Evolutionary conservation across 2,329 filamentous ascomycete genomes (phyloP), one percentile per base, ranked within the genome.

Genomic region (Aspergillus sp.): DNA sequence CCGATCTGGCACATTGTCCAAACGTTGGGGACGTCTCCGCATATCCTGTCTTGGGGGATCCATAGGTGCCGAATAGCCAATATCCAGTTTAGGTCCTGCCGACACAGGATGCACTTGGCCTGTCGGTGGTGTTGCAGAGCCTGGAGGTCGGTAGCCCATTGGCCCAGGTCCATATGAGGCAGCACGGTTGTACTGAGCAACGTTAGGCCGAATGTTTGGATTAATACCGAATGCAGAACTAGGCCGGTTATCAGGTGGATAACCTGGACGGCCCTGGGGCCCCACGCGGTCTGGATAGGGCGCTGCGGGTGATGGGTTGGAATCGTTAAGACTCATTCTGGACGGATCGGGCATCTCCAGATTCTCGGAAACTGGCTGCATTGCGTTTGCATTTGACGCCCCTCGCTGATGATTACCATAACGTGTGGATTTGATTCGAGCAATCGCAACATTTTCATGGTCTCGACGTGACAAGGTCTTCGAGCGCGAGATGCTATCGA

Each of bases 381-480:
- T 62, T 17, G 44, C 11, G n/a, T 22, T 30, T 40, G 77, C 65
- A 13, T 64, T 64, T 9, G 54, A 45, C 2, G 37, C 46, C 15
- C 64, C 68, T 24, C 73, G 71, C 52, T 73, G 72, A 51, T 88
- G 85, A 15, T 88, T 90, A 15, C 88, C 89, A 67, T 91, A 86
- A 63, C 89, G 86, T 3, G 51, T 54, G 20, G 86, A 91, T 75
- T 89, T 96, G 79, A 99, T 98, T 53, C 89, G 86, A 51, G 86
- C 89, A 63, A 99, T 86, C 0, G 95, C 93, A 42, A 96, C 88
- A 55, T 92, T 91, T 74, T 98, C 93, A 72, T 99, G 95, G 68
- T 98, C 95, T 65, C 88, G 85, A 77, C 93, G 93, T 2, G 91
- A 96, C 47, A 98, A 80, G 3, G 90, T 90, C 74, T 91, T 91